Conservation (phyloP, 1,284 basidiomycete genomes). For the Rhodofomes roseus region DNA sequence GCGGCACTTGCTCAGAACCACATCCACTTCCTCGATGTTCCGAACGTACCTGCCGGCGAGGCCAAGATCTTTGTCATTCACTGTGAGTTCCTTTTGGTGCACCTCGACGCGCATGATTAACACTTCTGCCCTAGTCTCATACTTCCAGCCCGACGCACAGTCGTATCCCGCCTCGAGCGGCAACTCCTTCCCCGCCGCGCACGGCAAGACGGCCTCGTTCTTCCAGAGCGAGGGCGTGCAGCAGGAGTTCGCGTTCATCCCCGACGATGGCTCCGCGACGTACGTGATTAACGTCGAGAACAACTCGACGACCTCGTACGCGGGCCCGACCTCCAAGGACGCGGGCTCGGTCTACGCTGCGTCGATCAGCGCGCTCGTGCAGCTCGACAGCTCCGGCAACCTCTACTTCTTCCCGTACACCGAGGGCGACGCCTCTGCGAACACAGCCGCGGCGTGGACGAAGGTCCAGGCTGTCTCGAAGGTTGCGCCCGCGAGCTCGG, state of each 20-base stretch:
- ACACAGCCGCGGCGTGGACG: slow-evolving; percentile 49
- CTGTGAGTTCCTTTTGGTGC: slow-evolving; percentile 45
- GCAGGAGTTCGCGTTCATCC: slow-evolving; percentile 81
- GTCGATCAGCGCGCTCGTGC: slow-evolving; percentile 67
- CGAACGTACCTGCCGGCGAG: slow-evolving; percentile 59
- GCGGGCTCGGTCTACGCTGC: slow-evolving; percentile 70
- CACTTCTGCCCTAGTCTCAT: slow-evolving; percentile 51
- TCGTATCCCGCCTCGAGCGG: slow-evolving; percentile 48
- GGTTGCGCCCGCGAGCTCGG: slow-evolving; percentile 24
- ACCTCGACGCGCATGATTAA: not conserved
- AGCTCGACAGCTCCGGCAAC: slow-evolving; percentile 64
- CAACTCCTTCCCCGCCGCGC: slow-evolving; percentile 65
- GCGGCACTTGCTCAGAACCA: slow-evolving; percentile 81
- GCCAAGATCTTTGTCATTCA: slow-evolving; percentile 86
- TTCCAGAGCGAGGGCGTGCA: slow-evolving; percentile 69
- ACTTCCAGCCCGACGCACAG: slow-evolving; percentile 77
- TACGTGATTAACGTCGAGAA: slow-evolving; percentile 80
- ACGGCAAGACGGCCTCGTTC: slow-evolving; percentile 76
- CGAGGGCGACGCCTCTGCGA: slow-evolving; percentile 39
- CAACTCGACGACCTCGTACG: slow-evolving; percentile 73
- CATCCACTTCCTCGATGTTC: slow-evolving; percentile 75
- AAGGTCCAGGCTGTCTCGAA: slow-evolving; percentile 30
- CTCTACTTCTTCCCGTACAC: slow-evolving; percentile 69
- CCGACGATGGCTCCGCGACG: slow-evolving; percentile 74
- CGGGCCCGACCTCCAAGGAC: slow-evolving; percentile 69